Evolutionary conservation across 805 yeast genomes (phyloP).

Genomic region (Candida tammaniensis): DNA sequence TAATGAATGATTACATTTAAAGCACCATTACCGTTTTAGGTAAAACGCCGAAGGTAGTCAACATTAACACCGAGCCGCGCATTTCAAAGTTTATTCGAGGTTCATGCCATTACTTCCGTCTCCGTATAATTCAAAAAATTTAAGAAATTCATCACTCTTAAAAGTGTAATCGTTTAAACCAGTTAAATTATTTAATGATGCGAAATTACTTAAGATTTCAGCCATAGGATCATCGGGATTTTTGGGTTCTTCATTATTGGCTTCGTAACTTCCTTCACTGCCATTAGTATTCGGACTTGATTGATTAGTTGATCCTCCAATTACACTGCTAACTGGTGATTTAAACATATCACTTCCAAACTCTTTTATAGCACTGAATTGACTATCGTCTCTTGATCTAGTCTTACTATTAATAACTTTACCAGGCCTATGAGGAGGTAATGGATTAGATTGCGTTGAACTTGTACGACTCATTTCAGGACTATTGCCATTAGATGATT

Average conservation of each 20-base stretch:
- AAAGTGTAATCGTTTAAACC: slow-evolving; percentile 12
- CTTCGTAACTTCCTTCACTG: background rate
- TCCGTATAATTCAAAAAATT: slow-evolving; percentile 34
- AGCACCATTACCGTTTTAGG: too few species aligned
- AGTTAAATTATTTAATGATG: slow-evolving; percentile 9
- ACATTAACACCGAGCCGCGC: too few species aligned
- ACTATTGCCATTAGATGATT: slow-evolving; percentile 2
- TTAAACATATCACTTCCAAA: slow-evolving; percentile 2
- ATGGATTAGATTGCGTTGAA: background rate
- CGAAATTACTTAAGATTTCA: slow-evolving; percentile 3
- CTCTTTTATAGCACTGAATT: background rate
- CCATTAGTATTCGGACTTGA: slow-evolving; percentile 1
- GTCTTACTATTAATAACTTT: slow-evolving; percentile 3
- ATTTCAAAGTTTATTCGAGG: slow-evolving; percentile 5
- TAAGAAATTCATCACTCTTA: slow-evolving; percentile 32
- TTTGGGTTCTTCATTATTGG: slow-evolving; percentile 1
- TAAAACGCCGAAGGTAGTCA: too few species aligned
- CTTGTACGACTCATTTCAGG: slow-evolving; percentile 3
- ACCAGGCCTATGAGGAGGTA: slow-evolving; percentile 6
- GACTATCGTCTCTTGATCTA: background rate
- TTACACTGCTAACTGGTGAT: background rate
- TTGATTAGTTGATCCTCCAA: background rate
- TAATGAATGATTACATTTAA: too few species aligned
- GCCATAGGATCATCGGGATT: slow-evolving; percentile 6
- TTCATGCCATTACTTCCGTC: slow-evolving; percentile 15